Evolutionary conservation across 208 protist species (phyloP).

Genomic region (Naegleria fowleri): DNA sequence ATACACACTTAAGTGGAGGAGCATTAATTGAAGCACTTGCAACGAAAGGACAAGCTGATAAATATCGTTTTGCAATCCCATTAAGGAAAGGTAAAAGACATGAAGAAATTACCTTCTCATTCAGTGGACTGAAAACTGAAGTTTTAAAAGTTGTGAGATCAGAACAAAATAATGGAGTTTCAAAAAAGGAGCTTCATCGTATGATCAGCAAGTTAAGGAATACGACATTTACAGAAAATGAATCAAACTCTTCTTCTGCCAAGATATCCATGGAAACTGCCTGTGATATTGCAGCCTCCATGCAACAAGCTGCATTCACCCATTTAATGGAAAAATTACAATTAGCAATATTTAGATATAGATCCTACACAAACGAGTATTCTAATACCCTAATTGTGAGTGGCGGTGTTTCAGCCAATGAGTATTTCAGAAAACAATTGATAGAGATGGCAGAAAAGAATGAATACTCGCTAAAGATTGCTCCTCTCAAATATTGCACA

Average conservation of each 20-base stretch:
- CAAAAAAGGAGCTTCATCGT: not conserved
- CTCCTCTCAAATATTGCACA: conserved; percentile 27
- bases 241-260: not conserved
- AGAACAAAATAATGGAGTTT: not conserved
- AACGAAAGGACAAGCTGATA: not conserved
- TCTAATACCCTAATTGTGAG: not conserved
- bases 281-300: not conserved
- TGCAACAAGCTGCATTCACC: conserved; percentile 16
- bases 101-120: not conserved
- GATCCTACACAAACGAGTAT: not conserved
- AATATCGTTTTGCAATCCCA: conserved; percentile 20
- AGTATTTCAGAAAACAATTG: not conserved
- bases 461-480: not conserved
- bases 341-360: not conserved
- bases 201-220: not conserved
- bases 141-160: not conserved
- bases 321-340: conserved; percentile 26
- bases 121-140: not conserved
- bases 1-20: not conserved
- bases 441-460: not conserved
- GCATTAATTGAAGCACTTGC: not conserved
- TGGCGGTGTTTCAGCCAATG: conserved; percentile 34
- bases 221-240: not conserved
- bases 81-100: not conserved
- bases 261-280: not conserved